These are phyloP conservation scores for Lactarius psammicola DNA, from an alignment of 768 basidiomycete genomes.

Conservation along the genomic window DNA sequence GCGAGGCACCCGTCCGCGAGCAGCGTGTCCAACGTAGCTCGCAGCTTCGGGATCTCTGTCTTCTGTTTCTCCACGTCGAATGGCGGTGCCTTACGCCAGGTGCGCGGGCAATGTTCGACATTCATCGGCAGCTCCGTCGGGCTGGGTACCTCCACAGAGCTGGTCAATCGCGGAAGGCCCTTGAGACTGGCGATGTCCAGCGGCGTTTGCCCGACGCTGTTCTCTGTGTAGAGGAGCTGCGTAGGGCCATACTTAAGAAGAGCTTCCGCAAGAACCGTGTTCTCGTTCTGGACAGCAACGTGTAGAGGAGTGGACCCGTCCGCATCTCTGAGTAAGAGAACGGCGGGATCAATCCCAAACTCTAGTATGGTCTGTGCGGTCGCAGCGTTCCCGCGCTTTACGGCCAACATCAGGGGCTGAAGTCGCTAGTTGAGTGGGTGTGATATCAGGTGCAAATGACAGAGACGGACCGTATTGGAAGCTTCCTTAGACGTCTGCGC, in stretches of 20 bases:
- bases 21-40: conserved; percentile 18
- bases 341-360: conserved; percentile 37
- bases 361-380: conserved; percentile 40
- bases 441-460: not conserved
- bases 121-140: not conserved
- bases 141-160: not conserved
- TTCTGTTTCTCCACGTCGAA: conserved; percentile 23
- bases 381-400: conserved; percentile 37
- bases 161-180: conserved; percentile 14
- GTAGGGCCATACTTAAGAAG: conserved; percentile 42
- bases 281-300: conserved; percentile 41
- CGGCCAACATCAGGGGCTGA: conserved; percentile 57
- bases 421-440: conserved; percentile 7
- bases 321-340: conserved; percentile 43
- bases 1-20: conserved; percentile 19
- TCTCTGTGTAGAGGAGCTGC: conserved; percentile 47
- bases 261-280: conserved; percentile 38
- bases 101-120: not conserved
- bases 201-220: conserved; percentile 39
- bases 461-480: conserved; percentile 46
- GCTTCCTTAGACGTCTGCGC: conserved; percentile 45
- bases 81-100: not conserved
- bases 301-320: conserved; percentile 56
- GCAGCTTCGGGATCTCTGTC: conserved; percentile 22
- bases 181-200: conserved; percentile 31